These are phyloP conservation scores for Eleusine coracana DNA, from an alignment of 176 grass and related monocot genomes.

Conservation along the genomic window DNA sequence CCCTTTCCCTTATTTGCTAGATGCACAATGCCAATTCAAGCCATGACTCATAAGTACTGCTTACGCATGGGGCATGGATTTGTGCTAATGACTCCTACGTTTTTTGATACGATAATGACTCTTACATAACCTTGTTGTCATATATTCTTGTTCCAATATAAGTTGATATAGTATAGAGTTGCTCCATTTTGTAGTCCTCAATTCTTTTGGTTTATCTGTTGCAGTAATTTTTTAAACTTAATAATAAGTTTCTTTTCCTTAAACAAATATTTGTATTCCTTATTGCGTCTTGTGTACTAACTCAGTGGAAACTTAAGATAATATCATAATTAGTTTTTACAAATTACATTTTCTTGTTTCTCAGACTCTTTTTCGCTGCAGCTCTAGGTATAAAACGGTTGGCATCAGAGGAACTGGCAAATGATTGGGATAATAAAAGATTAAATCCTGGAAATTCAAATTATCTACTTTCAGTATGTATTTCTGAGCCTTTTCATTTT, in stretches of 20 bases:
- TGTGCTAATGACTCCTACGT: background rate
- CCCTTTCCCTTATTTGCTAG: background rate
- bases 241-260: background rate
- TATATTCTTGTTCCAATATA: background rate
- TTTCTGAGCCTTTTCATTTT: background rate
- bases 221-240: background rate
- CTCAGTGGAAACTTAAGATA: background rate
- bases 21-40: constrained; percentile 2
- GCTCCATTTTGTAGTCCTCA: background rate
- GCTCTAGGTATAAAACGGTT: constrained; percentile 82
- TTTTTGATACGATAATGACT: background rate
- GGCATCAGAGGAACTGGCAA: constrained; percentile 75
- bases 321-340: background rate
- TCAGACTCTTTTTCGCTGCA: constrained; percentile 46
- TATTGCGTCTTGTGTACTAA: constrained; percentile 17
- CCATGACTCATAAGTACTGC: background rate
- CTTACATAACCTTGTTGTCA: background rate
- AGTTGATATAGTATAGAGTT: background rate
- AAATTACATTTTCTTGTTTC: background rate
- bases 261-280: background rate
- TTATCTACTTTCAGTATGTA: constrained; percentile 60
- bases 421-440: constrained; percentile 91
- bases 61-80: background rate
- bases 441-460: constrained; percentile 77
- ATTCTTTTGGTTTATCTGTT: background rate